Percentiles rank a stretch among this genome's conserved stretches.
Evolutionary conservation across 73 alveolate genomes (phyloP).

Genomic region (Tetrahymena borealis): DNA sequence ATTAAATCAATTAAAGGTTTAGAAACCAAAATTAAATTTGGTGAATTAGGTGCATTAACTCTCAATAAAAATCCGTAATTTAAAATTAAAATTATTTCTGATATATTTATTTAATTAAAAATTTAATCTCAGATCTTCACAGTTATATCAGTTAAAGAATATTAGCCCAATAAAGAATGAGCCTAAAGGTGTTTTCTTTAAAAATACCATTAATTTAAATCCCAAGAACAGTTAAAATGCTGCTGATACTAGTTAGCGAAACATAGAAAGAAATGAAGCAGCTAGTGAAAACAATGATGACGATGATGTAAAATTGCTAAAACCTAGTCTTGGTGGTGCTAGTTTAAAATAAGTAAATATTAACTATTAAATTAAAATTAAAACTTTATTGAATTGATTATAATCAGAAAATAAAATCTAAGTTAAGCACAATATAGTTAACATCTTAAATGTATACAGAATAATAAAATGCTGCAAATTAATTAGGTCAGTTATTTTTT

Average conservation of each 20-base stretch:
- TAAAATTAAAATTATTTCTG: too few relatives aligned
- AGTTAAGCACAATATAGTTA: not conserved
- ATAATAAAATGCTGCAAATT: not conserved
- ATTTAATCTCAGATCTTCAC: too few relatives aligned
- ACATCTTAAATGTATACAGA: not conserved
- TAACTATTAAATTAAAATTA: not conserved
- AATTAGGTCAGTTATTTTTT: not conserved
- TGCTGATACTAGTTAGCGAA: too few relatives aligned
- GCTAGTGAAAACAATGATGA: not conserved
- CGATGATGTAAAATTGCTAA: not conserved
- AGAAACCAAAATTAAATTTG: not conserved
- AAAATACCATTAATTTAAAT: too few relatives aligned
- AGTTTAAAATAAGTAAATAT: not conserved
- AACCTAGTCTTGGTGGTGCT: not conserved
- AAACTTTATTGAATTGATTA: not conserved
- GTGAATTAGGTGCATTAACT: not conserved
- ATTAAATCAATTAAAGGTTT: not conserved
- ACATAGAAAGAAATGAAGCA: not conserved
- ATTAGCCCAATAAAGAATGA: too few relatives aligned
- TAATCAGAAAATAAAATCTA: not conserved
- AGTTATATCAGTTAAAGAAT: too few relatives aligned
- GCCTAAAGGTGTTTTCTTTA: too few relatives aligned
- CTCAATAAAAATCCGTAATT: too few relatives aligned
- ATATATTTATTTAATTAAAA: too few relatives aligned
- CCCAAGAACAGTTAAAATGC: too few relatives aligned